A percentile compares a stretch with the other conserved stretches of the same genome.
Conservation (phyloP, 768 basidiomycete species). For the Pleurotus giganteus region DNA sequence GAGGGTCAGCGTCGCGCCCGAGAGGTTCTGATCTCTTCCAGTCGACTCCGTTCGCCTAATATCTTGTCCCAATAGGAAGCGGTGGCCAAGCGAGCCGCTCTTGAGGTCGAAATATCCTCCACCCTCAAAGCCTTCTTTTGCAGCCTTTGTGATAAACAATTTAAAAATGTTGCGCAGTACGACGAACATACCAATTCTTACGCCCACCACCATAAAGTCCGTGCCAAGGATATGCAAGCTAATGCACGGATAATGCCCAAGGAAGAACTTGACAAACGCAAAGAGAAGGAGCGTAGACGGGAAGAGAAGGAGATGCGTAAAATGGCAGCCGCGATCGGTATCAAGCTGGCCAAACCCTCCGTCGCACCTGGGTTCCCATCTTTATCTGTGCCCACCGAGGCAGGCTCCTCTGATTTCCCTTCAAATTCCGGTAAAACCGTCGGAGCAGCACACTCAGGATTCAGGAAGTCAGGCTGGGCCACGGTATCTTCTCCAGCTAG, state of each 20-base stretch:
- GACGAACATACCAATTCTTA: slow-evolving; percentile 91
- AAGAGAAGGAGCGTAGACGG: slow-evolving; percentile 82
- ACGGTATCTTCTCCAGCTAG: slow-evolving; percentile 32
- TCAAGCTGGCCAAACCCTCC: slow-evolving; percentile 59
- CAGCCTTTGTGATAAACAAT: slow-evolving; percentile 82
- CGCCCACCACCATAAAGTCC: slow-evolving; percentile 82
- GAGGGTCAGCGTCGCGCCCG: slow-evolving; percentile 71
- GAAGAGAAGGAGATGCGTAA: slow-evolving; percentile 86
- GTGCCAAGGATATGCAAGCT: slow-evolving; percentile 80
- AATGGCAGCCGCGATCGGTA: slow-evolving; percentile 78
- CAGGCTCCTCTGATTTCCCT: slow-evolving; percentile 16
- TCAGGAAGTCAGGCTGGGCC: slow-evolving; percentile 51
- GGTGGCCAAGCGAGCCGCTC: slow-evolving; percentile 62
- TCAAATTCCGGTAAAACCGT: slow-evolving; percentile 25
- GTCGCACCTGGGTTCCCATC: slow-evolving; percentile 17
- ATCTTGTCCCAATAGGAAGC: slow-evolving; percentile 39
- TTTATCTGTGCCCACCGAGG: slow-evolving; percentile 18
- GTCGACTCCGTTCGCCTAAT: background rate
- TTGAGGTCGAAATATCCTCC: slow-evolving; percentile 65
- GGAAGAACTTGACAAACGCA: slow-evolving; percentile 70
- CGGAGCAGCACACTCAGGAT: slow-evolving; percentile 25
- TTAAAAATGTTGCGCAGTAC: slow-evolving; percentile 81
- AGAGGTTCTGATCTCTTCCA: slow-evolving; percentile 46
- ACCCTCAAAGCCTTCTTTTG: slow-evolving; percentile 80
- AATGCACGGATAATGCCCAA: slow-evolving; percentile 62